Percentiles rank a stretch among this genome's conserved stretches.
Conservation (phyloP, 192 early-diverging fungal genomes). For the Backusella psychrophila region DNA sequence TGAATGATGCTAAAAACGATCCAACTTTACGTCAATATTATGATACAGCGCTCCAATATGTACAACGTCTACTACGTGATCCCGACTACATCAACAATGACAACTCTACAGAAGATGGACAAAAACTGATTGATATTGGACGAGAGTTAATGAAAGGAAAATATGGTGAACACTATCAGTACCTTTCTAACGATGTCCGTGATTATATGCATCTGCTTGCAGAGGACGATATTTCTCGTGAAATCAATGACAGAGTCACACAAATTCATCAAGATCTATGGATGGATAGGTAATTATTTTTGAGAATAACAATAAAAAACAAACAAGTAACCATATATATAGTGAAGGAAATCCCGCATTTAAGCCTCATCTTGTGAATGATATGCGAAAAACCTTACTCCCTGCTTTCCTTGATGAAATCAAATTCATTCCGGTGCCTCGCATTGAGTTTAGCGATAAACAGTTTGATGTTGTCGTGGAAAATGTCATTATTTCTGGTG, state of each 20-base stretch:
- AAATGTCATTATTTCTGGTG: constrained; percentile 42
- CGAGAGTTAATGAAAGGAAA: constrained; percentile 20
- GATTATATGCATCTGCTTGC: constrained; percentile 24
- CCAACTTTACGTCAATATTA: constrained; percentile 25
- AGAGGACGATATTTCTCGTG: constrained; percentile 23
- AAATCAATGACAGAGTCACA: constrained; percentile 28
- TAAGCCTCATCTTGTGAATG: constrained; percentile 43
- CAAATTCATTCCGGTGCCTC: constrained; percentile 44
- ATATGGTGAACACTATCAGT: constrained; percentile 27
- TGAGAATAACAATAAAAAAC: neutral
- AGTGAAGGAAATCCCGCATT: constrained; percentile 38
- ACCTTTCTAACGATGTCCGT: constrained; percentile 20
- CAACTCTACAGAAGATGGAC: constrained; percentile 22
- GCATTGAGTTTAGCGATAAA: constrained; percentile 40
- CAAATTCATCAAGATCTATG: constrained; percentile 34
- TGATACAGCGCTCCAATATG: constrained; percentile 20
- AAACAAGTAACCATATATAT: neutral
- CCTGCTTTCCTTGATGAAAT: constrained; percentile 41
- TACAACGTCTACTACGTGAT: constrained; percentile 27
- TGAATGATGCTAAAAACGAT: constrained; percentile 19
- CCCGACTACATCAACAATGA: constrained; percentile 33
- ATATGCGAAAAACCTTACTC: constrained; percentile 37
- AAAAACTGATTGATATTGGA: constrained; percentile 24
- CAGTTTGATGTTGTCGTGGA: constrained; percentile 42
- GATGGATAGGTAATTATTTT: constrained; percentile 30